These are phyloP conservation scores for Potentilla sterilis DNA, from an alignment of 306 rosid species.

Conservation along the genomic window DNA sequence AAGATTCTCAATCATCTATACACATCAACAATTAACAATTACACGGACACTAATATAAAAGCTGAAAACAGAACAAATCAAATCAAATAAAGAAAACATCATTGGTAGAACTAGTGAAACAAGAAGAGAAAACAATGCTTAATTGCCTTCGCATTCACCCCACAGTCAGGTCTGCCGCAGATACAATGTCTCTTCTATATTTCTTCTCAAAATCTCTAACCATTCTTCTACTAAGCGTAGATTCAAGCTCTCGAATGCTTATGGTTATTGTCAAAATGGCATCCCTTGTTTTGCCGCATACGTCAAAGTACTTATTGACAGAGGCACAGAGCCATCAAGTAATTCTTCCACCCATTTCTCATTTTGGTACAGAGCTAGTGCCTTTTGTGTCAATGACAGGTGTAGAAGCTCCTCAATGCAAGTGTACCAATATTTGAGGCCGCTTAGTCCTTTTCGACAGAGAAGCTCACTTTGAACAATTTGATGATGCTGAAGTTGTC, in stretches of 20 bases:
- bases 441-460: conserved; percentile 37
- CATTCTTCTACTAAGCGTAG: conserved; percentile 54
- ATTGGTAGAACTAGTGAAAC: not conserved
- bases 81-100: not conserved
- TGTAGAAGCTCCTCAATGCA: conserved; percentile 53
- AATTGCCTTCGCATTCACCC: conserved; percentile 81
- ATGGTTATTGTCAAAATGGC: conserved; percentile 38
- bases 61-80: not conserved
- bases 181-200: conserved; percentile 84
- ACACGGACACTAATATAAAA: conserved; percentile 3
- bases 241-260: conserved; percentile 48
- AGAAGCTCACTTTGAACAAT: conserved; percentile 29
- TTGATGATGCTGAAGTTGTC: conserved; percentile 22
- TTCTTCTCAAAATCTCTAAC: conserved; percentile 70
- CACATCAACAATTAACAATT: conserved; percentile 4
- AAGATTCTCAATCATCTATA: conserved; percentile 85
- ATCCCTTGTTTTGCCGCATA: conserved; percentile 51
- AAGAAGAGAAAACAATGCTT: not conserved
- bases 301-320: conserved; percentile 50
- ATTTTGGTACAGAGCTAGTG: conserved; percentile 42
- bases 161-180: conserved; percentile 90
- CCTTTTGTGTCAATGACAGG: conserved; percentile 49
- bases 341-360: conserved; percentile 58
- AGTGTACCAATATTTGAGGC: conserved; percentile 44
- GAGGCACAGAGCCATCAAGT: conserved; percentile 53